Evolutionary conservation across 208 protist species (phyloP).

Genomic region (Borovskyia barvae): DNA sequence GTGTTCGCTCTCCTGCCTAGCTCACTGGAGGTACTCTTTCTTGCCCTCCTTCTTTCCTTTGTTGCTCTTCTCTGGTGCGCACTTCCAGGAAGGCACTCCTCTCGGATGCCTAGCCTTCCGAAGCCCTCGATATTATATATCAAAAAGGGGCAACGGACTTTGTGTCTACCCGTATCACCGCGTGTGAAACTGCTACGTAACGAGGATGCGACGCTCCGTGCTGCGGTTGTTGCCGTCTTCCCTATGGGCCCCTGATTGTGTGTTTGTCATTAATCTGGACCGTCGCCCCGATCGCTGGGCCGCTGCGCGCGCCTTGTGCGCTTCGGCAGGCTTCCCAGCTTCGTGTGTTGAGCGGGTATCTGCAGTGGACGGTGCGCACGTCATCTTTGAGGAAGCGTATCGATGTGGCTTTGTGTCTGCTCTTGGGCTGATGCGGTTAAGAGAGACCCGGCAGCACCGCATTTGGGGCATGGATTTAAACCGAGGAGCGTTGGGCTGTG

Average conservation of each 20-base stretch:
- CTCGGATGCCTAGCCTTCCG: too few species aligned
- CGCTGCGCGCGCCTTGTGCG: slow-evolving; percentile 18
- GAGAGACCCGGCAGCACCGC: slow-evolving; percentile 25
- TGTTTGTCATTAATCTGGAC: slow-evolving; percentile 79
- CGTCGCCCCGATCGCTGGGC: slow-evolving; percentile 64
- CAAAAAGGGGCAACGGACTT: too few species aligned
- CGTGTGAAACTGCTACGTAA: too few species aligned
- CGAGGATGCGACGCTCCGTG: neutral
- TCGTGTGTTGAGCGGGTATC: slow-evolving; percentile 37
- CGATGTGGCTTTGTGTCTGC: slow-evolving; percentile 54
- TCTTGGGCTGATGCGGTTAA: slow-evolving; percentile 51
- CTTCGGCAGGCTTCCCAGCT: slow-evolving; percentile 24
- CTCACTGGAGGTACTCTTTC: neutral
- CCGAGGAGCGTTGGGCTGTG: slow-evolving; percentile 74
- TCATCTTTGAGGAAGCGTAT: slow-evolving; percentile 26
- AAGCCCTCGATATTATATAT: too few species aligned
- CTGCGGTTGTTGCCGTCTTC: neutral
- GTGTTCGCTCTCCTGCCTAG: neutral
- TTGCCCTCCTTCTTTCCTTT: neutral
- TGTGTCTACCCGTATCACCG: too few species aligned
- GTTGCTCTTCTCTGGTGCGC: neutral
- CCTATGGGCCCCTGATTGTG: slow-evolving; percentile 18
- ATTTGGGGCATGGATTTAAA: slow-evolving; percentile 90
- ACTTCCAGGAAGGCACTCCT: neutral
- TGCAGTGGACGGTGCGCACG: slow-evolving; percentile 49